These are phyloP conservation scores for Nakaseomyces delphensis DNA, from an alignment of 1,139 yeast genomes.

Conservation along the genomic window DNA sequence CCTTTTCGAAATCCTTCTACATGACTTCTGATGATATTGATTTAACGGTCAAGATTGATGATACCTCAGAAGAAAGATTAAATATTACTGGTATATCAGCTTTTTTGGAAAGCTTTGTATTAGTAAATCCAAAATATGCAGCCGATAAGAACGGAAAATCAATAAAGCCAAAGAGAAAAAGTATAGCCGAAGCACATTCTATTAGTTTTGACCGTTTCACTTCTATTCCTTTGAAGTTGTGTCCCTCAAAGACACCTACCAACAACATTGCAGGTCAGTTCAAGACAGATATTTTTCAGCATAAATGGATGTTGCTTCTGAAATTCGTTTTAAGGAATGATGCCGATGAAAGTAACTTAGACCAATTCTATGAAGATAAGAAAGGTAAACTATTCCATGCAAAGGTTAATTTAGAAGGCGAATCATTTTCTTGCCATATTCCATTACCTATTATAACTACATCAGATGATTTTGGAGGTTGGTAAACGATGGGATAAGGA, in stretches of 20 bases:
- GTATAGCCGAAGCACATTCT: constrained; percentile 27
- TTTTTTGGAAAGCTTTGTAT: constrained; percentile 30
- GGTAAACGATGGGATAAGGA: no score
- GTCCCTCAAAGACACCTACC: constrained; percentile 30
- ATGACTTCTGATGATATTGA: constrained; percentile 44
- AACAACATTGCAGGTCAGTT: constrained; percentile 32
- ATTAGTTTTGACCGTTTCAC: constrained; percentile 25
- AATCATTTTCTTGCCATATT: constrained; percentile 32
- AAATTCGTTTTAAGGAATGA: constrained; percentile 28
- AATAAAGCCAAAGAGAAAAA: constrained; percentile 16
- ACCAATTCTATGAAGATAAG: constrained; percentile 27
- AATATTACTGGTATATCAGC: constrained; percentile 30
- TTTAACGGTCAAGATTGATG: constrained; percentile 31
- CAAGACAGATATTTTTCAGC: constrained; percentile 32
- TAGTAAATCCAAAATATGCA: constrained; percentile 26
- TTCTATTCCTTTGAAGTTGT: constrained; percentile 25
- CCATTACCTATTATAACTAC: constrained; percentile 32
- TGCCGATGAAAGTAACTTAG: constrained; percentile 13
- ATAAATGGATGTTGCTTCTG: constrained; percentile 31
- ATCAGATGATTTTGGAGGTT: constrained; percentile 31
- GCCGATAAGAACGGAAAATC: constrained; percentile 10
- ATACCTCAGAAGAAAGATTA: constrained; percentile 4
- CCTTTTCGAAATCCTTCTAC: constrained; percentile 38
- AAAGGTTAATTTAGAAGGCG: constrained; percentile 31
- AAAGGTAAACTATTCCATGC: constrained; percentile 29